Conservation (phyloP, 2,329 filamentous ascomycete species). For the Arthroderma uncinatum region DNA sequence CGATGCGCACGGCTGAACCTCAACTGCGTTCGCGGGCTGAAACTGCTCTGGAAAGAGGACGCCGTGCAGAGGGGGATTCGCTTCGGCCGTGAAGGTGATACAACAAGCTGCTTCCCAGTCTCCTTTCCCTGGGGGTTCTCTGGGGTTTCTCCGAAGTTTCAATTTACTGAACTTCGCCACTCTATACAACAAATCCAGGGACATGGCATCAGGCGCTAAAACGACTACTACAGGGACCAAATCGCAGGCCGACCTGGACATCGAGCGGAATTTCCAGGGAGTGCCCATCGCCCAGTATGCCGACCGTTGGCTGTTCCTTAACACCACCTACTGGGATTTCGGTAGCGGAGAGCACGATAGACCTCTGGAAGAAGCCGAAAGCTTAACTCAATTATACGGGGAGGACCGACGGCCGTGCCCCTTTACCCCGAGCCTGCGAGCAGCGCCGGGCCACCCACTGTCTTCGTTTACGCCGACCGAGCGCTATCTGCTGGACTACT, state of each 20-base stretch:
- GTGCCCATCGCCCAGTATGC: conserved; percentile 12
- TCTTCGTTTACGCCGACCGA: conserved; percentile 11
- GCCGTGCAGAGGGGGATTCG: conserved; percentile 22
- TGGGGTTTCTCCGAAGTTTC: background rate
- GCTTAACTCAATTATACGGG: conserved; percentile 1
- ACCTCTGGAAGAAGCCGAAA: background rate
- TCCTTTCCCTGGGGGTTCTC: background rate
- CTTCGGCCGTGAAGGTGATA: conserved; percentile 19
- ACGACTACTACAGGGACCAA: conserved; percentile 4
- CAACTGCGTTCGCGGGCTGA: conserved; percentile 19
- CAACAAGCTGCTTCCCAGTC: background rate
- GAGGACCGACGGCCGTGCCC: background rate
- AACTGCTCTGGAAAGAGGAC: conserved; percentile 23
- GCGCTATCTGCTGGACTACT: conserved; percentile 21
- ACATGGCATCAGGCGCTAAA: conserved; percentile 6
- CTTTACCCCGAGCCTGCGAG: background rate
- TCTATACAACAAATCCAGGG: background rate
- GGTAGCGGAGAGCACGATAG: background rate
- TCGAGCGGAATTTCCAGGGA: conserved; percentile 1
- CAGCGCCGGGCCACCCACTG: conserved; percentile 13
- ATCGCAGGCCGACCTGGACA: background rate
- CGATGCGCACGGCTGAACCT: conserved; percentile 21
- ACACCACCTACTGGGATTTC: conserved; percentile 19
- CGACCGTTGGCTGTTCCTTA: conserved; percentile 21
- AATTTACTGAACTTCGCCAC: background rate